A percentile compares a stretch with the other conserved stretches of the same genome.
These are phyloP conservation scores for Solanum medicagineum DNA, from an alignment of 257 asterid species.

Conservation along the genomic window DNA sequence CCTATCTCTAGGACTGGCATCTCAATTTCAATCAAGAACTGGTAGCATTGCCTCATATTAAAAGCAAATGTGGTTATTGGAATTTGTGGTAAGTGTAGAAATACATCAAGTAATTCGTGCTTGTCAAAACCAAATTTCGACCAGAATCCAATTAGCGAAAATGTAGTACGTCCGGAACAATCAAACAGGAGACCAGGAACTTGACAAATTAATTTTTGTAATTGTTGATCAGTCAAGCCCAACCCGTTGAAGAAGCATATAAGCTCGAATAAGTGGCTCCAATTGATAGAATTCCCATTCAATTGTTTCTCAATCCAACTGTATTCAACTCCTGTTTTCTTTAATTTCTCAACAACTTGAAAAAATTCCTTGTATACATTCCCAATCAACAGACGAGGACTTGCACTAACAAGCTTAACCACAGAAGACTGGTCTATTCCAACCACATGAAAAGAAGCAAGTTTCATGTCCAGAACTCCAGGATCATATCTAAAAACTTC, in stretches of 20 bases:
- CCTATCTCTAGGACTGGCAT: conserved; percentile 41
- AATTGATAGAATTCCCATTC: conserved; percentile 23
- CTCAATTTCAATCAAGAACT: conserved; percentile 36
- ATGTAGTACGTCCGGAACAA: conserved; percentile 31
- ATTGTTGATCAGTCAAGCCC: conserved; percentile 33
- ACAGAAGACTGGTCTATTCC: conserved; percentile 43
- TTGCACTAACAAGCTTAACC: conserved; percentile 35
- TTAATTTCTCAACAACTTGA: conserved; percentile 28
- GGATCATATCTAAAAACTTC: conserved; percentile 36
- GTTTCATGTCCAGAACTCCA: conserved; percentile 35
- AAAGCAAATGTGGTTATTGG: conserved; percentile 19
- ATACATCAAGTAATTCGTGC: conserved; percentile 12
- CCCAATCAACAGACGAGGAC: conserved; percentile 45
- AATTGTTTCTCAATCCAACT: conserved; percentile 37
- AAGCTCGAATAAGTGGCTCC: conserved; percentile 38
- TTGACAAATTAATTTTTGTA: conserved; percentile 10
- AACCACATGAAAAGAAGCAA: conserved; percentile 22
- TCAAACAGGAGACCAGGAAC: conserved; percentile 44
- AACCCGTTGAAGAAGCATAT: conserved; percentile 23
- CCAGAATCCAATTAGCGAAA: conserved; percentile 31
- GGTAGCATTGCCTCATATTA: conserved; percentile 31
- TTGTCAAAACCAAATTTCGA: conserved; percentile 39
- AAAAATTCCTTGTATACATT: conserved; percentile 16
- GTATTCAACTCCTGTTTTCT: conserved; percentile 19
- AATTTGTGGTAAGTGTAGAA: conserved; percentile 37